A percentile compares a stretch with the other conserved stretches of the same genome.
These are phyloP conservation scores for Gliomastix tumulicola DNA, from an alignment of 2,329 filamentous ascomycete genomes.

Conservation along the genomic window DNA sequence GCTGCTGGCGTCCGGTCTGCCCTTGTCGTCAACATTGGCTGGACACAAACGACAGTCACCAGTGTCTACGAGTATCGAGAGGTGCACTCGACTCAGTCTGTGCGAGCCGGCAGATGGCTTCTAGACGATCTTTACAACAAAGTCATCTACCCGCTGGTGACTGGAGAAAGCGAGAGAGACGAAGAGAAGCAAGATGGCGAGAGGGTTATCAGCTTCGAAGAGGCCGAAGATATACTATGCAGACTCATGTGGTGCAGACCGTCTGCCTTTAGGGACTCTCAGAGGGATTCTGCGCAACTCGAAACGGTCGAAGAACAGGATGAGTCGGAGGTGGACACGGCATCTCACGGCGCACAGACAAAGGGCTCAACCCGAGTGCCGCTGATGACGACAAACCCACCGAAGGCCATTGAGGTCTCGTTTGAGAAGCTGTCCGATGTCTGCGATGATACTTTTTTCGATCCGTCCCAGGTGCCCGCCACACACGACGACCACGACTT, in stretches of 20 bases:
- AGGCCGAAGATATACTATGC: conserved; percentile 72
- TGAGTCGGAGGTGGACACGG: conserved; percentile 33
- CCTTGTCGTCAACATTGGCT: conserved; percentile 83
- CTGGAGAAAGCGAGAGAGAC: conserved; percentile 13
- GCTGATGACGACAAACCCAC: conserved; percentile 38
- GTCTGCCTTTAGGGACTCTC: conserved; percentile 19
- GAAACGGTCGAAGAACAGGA: conserved; percentile 52
- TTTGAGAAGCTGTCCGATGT: conserved; percentile 67
- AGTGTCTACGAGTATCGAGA: conserved; percentile 88
- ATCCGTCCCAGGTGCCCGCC: conserved; percentile 34
- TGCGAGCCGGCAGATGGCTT: conserved; percentile 68
- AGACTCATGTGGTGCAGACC: conserved; percentile 70
- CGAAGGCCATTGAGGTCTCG: conserved; percentile 54
- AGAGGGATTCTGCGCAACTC: conserved; percentile 28
- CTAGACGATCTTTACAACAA: conserved; percentile 59
- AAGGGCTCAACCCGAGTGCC: conserved; percentile 17
- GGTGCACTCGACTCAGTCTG: conserved; percentile 60
- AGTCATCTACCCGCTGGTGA: conserved; percentile 36
- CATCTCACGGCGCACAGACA: conserved; percentile 11
- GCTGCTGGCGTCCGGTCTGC: conserved; percentile 82
- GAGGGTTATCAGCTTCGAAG: conserved; percentile 58
- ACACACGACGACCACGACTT: conserved; percentile 84
- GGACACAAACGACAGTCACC: conserved; percentile 82
- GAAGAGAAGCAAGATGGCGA: conserved; percentile 9
- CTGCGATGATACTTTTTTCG: conserved; percentile 71